Conservation (phyloP, 2,329 filamentous ascomycete species). For the Lasiodiplodia theobromae region DNA sequence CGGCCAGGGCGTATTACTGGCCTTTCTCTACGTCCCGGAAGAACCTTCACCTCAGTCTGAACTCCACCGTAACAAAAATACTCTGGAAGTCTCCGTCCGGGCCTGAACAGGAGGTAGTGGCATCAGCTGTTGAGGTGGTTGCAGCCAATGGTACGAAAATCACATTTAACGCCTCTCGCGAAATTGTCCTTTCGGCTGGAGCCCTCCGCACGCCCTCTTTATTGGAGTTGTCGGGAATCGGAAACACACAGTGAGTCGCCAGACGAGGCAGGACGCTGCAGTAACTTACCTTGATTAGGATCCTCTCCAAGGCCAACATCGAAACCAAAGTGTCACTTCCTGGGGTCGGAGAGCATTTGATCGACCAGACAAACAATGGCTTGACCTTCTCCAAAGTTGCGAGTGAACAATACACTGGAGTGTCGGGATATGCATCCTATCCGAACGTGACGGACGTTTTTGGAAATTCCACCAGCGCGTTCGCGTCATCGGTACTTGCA, state of each 20-base stretch:
- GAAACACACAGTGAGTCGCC: constrained; percentile 29
- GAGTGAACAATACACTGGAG: constrained; percentile 36
- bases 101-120: constrained; percentile 35
- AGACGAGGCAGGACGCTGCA: background rate
- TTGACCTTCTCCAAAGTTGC: constrained; percentile 26
- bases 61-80: constrained; percentile 51
- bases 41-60: constrained; percentile 55
- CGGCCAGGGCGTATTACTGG: constrained; percentile 57
- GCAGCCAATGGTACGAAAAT: background rate
- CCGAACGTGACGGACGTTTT: constrained; percentile 37
- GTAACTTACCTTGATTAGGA: constrained; percentile 3
- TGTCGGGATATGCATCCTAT: constrained; percentile 37
- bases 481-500: constrained; percentile 34
- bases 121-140: constrained; percentile 6
- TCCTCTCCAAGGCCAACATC: constrained; percentile 31
- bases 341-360: constrained; percentile 36
- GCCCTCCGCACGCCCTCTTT: constrained; percentile 32
- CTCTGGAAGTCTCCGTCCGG: constrained; percentile 40
- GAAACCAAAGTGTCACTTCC: constrained; percentile 29
- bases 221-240: constrained; percentile 34
- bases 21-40: constrained; percentile 44
- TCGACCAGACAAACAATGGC: constrained; percentile 35
- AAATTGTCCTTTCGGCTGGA: constrained; percentile 35
- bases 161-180: constrained; percentile 29
- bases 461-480: constrained; percentile 32